Evolutionary conservation across 257 asterid species (phyloP), one percentile per base, ranked within the genome.

Genomic region (Capsicum pubescens): DNA sequence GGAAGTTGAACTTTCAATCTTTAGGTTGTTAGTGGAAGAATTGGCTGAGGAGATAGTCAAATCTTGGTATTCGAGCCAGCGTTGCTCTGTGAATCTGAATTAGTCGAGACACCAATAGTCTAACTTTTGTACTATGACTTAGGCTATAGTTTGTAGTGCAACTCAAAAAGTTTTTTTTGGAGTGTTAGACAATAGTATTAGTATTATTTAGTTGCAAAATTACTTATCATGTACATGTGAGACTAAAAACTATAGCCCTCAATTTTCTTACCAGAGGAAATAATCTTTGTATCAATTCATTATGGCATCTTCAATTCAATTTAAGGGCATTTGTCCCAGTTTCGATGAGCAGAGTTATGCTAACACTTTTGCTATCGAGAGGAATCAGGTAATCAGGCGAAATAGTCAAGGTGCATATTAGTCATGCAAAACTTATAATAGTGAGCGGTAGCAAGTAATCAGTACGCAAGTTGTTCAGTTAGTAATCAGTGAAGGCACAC

Each of bases 1-100:
- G 12, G 96, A 92, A 35, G 85, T 92, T 19, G 96, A 90, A 89
- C 64, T 85, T 14, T 85, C 86, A 9, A 84, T 93, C 36, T 88
- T 17, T 35, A 84, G 86, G 16, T 8, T 88, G 58, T 83, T 92
- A 59, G 39, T 92, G 36, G 87, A 92, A 66, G 95, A 93, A 82
- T 69, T 93, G 59, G 82, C 88, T 4, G 89, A 86, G 35, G 97
- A 91, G 54, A 55, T 74, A 12, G 61, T 50, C 84, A 26, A 26
- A 26, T 26, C 32, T 26, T 26, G 32, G 32, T 26, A 26, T 26
- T 26, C 32, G 32, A 26, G 32, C 32, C 32, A 26, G 77, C 26
- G 2, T 39, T 36, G 39, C 77, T 8, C 7, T 1, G 15, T 21
- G 54, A 68, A 68, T 68, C 77, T 21, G 16, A 26, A 68, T 68